Percentiles rank a stretch among this genome's conserved stretches.
Evolutionary conservation across 1,139 yeast species (phyloP).

Genomic region (Yarrowia galli): DNA sequence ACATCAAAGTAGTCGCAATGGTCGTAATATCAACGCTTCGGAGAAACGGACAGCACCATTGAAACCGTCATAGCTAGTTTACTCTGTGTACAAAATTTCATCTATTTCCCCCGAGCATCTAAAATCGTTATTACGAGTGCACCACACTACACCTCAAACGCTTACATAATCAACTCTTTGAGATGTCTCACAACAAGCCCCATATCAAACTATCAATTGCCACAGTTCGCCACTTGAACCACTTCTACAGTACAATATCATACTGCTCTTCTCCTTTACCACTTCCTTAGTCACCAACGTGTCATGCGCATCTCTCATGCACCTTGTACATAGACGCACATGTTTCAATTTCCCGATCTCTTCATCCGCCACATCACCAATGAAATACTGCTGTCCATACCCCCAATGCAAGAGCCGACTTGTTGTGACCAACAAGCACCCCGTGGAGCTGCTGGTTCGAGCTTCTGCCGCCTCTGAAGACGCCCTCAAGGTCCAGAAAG

Average conservation of each 20-base stretch:
- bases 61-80: no score
- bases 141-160: not conserved
- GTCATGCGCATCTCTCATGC: conserved; percentile 1
- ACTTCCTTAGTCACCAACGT: conserved; percentile 9
- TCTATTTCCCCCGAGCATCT: no score
- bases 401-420: conserved; percentile 30
- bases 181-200: no score
- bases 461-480: conserved; percentile 29
- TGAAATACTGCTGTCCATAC: conserved; percentile 36
- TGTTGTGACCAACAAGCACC: conserved; percentile 25
- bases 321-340: not conserved
- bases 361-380: conserved; percentile 15
- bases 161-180: not conserved
- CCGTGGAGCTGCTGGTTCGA: conserved; percentile 26
- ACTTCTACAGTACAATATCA: not conserved
- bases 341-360: not conserved
- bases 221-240: not conserved
- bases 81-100: no score
- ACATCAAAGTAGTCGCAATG: no score
- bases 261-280: not conserved
- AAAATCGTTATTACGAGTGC: no score
- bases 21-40: no score
- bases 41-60: no score
- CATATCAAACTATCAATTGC: no score
- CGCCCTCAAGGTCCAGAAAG: conserved; percentile 28